Conservation (phyloP, 257 asterid genomes). For the Jacaranda copaia region DNA sequence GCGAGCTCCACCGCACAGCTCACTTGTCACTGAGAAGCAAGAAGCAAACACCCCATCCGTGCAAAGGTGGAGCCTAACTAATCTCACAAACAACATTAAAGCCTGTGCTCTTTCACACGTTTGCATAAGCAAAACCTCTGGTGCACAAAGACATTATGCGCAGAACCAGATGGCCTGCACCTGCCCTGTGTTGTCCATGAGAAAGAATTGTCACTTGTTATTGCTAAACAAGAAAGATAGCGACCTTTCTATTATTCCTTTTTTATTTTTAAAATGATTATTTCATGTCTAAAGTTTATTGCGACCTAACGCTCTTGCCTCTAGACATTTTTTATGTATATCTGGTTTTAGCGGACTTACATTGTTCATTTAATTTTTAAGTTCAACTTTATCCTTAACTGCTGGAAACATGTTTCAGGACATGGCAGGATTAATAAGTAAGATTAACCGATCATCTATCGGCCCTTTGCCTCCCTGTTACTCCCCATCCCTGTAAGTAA, state of each 20-base stretch:
- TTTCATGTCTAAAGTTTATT: neutral
- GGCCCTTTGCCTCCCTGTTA: conserved; percentile 98
- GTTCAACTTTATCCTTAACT: conserved; percentile 12
- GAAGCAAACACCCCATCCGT: no score
- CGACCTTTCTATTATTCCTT: neutral
- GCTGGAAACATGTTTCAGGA: conserved; percentile 63
- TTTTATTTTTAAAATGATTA: neutral
- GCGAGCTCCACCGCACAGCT: no score
- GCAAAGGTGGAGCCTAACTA: no score
- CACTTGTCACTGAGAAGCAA: no score
- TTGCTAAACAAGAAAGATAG: neutral
- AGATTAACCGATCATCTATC: conserved; percentile 91
- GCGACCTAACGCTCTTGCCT: neutral
- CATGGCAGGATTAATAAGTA: conserved; percentile 98
- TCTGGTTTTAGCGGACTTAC: neutral
- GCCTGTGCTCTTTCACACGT: no score
- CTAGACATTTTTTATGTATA: neutral
- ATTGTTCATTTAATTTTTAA: neutral
- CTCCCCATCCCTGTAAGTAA: conserved; percentile 90
- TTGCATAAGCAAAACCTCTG: no score
- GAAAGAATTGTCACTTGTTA: neutral
- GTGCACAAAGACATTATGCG: no score
- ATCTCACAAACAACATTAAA: no score
- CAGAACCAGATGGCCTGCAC: no score
- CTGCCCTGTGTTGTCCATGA: no score